These are phyloP conservation scores for Phaseolus coccineus DNA, from an alignment of 331 rosid species.

Conservation along the genomic window DNA sequence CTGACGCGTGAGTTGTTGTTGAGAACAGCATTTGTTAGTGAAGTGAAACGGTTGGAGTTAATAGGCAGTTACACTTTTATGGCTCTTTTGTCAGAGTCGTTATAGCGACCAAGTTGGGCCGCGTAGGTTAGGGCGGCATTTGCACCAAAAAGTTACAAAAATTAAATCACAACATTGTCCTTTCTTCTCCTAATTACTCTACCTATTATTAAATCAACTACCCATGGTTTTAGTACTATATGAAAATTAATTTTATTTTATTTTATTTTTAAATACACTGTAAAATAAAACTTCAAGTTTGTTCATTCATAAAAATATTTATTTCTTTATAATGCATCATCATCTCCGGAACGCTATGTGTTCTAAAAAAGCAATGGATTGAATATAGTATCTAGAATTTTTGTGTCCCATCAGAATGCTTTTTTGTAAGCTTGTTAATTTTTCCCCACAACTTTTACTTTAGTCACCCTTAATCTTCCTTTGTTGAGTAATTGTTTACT, in stretches of 20 bases:
- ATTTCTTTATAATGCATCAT: too few species aligned
- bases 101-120: conserved; percentile 24
- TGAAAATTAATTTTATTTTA: too few species aligned
- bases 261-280: too few species aligned
- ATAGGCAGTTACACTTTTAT: conserved; percentile 55
- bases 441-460: conserved; percentile 11
- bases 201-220: neutral
- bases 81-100: conserved; percentile 51
- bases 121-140: conserved; percentile 16
- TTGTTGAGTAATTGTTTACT: conserved; percentile 5
- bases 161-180: neutral
- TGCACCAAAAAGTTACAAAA: neutral
- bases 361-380: neutral
- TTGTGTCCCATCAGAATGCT: conserved; percentile 46
- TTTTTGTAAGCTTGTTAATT: conserved; percentile 30
- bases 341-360: neutral
- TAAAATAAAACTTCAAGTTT: too few species aligned
- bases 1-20: neutral
- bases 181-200: neutral
- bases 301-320: too few species aligned
- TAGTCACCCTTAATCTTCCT: neutral
- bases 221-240: neutral
- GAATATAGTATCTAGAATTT: conserved; percentile 32
- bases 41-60: conserved; percentile 48
- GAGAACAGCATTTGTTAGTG: conserved; percentile 27